Conservation (phyloP, 805 yeast genomes). For the Teunomyces panamensis region DNA sequence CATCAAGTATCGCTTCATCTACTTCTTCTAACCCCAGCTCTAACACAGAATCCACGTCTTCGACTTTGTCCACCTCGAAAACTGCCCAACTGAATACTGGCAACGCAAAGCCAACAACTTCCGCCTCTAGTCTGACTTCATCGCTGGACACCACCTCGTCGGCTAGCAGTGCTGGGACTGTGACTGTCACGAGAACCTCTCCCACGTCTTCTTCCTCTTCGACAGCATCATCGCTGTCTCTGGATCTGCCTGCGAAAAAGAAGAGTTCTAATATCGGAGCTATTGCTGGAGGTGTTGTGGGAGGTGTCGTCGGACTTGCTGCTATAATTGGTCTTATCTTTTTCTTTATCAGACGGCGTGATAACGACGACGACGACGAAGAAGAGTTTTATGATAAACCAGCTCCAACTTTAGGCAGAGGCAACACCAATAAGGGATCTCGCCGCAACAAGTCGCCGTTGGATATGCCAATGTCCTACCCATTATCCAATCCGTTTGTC, state of each 20-base stretch:
- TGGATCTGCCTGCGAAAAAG: not conserved
- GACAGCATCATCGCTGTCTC: not conserved
- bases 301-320: conserved; percentile 35
- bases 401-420: conserved; percentile 39
- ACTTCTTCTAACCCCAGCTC: not conserved
- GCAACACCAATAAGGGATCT: conserved; percentile 23
- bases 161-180: not conserved
- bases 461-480: conserved; percentile 30
- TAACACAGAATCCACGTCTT: not conserved
- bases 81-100: not conserved
- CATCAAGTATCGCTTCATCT: not conserved
- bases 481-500: conserved; percentile 60
- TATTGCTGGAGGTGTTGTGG: conserved; percentile 46
- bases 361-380: conserved; percentile 49
- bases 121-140: not conserved
- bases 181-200: conserved; percentile 4
- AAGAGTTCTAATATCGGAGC: conserved; percentile 36
- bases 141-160: not conserved
- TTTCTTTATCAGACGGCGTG: conserved; percentile 36
- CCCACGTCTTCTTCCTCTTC: conserved; percentile 3
- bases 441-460: conserved; percentile 28
- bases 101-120: not conserved
- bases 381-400: conserved; percentile 30
- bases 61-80: not conserved
- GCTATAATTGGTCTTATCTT: conserved; percentile 23